These are phyloP conservation scores for Dioscorea dumetorum DNA, from an alignment of 106 monocot species.

Conservation along the genomic window DNA sequence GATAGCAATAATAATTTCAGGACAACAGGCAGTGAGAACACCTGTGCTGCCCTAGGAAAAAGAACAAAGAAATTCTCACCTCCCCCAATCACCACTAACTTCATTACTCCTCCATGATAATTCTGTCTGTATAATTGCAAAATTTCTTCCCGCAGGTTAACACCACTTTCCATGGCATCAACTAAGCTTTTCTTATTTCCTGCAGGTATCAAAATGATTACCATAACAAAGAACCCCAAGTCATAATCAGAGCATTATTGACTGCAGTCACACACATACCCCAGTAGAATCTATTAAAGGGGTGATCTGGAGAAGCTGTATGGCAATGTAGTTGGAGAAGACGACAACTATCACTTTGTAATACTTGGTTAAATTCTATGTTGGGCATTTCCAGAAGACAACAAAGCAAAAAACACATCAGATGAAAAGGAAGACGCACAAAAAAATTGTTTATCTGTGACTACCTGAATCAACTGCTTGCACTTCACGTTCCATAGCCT, in stretches of 20 bases:
- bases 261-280: slow-evolving; percentile 37
- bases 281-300: slow-evolving; percentile 96
- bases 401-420: not conserved
- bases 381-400: not conserved
- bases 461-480: slow-evolving; percentile 97
- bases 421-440: slow-evolving; percentile 2
- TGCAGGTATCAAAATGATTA: slow-evolving; percentile 6
- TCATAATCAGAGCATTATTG: too few relatives aligned
- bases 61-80: slow-evolving; percentile 33
- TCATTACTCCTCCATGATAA: slow-evolving; percentile 87
- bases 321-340: slow-evolving; percentile 83
- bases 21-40: too few relatives aligned
- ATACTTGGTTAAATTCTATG: slow-evolving; percentile 87
- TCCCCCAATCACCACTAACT: slow-evolving; percentile 95
- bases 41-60: not conserved
- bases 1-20: not conserved
- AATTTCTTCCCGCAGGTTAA: slow-evolving; percentile 85
- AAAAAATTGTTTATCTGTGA: not conserved
- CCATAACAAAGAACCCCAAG: not conserved
- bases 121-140: slow-evolving; percentile 64
- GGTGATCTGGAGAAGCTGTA: slow-evolving; percentile 59
- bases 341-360: slow-evolving; percentile 94
- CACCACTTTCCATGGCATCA: slow-evolving; percentile 87
- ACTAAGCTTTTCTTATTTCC: slow-evolving; percentile 95
- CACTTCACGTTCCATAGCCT: slow-evolving; percentile 97